Base-by-base conservation (phyloP, 2,329 filamentous ascomycete species). In the Fusarium sp. region DNA sequence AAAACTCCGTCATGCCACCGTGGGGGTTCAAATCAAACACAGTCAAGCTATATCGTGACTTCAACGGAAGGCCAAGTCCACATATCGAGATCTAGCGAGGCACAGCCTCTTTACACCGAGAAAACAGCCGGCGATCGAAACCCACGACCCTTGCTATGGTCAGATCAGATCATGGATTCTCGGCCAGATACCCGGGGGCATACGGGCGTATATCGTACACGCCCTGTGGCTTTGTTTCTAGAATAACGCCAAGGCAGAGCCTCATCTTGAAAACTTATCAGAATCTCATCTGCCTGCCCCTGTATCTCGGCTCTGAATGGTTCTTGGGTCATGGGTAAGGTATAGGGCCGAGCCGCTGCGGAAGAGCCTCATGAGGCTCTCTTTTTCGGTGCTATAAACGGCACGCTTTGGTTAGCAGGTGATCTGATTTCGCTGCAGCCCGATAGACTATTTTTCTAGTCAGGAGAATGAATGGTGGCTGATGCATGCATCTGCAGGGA, bases 131-230 rank as follows among this genome's bases (percentile, higher is more conserved):
- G 66, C 35, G 36, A 72, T 72, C 42, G 41, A 59, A 22, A 24
- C 22, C 48, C 31, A 52, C 24, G 18, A 51, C 44, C 45, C 45
- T 20, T 33, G 49, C 56, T 45, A 56, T 65, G 42, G 52, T 73
- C 66, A 66, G 66, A 71, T 74, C 66, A 73, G 70, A 73, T 71
- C 71, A 73, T 51, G 60, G 39, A 54, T 67, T 39, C 68, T 73
- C 70, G 70, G 70, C 48, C 56, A 73, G 66, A 73, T 73, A 68
- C 8, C 71, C 62, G 66, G 70, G 24, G 17, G 41, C 28, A 47
- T 54, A 28, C 31, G 63, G 63, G 63, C 20, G 66, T 70, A 24
- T 31, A 33, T 31, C 31, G 22, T 47, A 60, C 54, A 51, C 64
- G 7, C 48, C 68, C 35, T 51, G 55, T 57, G 39, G 59, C 59